Conservation (phyloP, 148 eudicot species). For the Persicaria maculosa region DNA sequence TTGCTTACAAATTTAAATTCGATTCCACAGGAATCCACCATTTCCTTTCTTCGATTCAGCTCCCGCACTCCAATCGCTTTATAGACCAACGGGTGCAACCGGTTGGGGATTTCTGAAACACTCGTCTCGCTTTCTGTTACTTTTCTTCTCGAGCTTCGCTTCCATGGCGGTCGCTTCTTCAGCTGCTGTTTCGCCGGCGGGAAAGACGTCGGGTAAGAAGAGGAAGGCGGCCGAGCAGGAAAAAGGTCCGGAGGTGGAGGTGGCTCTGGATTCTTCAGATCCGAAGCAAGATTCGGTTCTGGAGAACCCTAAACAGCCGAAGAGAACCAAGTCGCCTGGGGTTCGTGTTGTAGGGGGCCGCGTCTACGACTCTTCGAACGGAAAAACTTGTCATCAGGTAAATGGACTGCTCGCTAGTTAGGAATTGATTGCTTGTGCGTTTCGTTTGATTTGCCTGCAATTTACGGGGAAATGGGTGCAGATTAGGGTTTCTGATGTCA, state of each 20-base stretch:
- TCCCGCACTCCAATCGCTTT: no score
- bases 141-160: background rate
- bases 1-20: no score
- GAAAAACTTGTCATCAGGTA: conserved; percentile 89
- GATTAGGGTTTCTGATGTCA: background rate
- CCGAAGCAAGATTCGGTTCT: background rate
- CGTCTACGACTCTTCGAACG: conserved; percentile 51
- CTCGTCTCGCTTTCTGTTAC: background rate
- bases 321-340: conserved; percentile 37
- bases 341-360: conserved; percentile 35
- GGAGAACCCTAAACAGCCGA: conserved; percentile 19
- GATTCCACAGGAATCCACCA: no score
- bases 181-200: conserved; percentile 3
- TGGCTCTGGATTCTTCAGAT: background rate
- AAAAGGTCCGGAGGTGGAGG: background rate
- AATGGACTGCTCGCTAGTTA: background rate
- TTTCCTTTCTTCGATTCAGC: no score
- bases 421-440: background rate
- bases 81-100: no score
- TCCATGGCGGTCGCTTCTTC: conserved; percentile 11
- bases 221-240: conserved; percentile 9
- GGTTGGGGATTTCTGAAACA: no score
- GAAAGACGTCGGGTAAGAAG: conserved; percentile 1
- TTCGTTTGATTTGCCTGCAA: background rate
- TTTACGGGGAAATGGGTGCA: background rate